Conservation (phyloP, 192 early-diverging fungal species). For the Entomortierella chlamydospora region DNA sequence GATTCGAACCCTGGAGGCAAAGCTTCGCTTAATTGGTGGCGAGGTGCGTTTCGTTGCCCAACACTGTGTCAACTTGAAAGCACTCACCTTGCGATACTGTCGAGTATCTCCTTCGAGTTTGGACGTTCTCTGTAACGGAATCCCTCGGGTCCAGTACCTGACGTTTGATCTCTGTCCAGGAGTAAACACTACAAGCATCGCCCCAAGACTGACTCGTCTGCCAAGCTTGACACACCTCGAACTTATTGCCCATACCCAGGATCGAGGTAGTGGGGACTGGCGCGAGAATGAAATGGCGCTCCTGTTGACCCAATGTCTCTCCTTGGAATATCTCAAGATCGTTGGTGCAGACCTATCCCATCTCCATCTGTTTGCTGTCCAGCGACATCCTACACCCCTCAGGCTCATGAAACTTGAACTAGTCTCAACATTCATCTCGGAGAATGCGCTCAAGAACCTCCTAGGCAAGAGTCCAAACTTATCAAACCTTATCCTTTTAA, state of each 20-base stretch:
- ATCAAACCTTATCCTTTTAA: constrained; percentile 10
- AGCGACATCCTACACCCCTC: background rate
- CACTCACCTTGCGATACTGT: constrained; percentile 13
- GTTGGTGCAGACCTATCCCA: constrained; percentile 39
- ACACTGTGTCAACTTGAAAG: constrained; percentile 26
- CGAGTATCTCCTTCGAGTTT: constrained; percentile 25
- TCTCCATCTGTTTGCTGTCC: constrained; percentile 21
- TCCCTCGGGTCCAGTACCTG: constrained; percentile 14
- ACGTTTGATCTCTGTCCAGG: constrained; percentile 31
- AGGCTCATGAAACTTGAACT: constrained; percentile 5
- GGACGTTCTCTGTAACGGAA: constrained; percentile 36
- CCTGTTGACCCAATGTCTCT: constrained; percentile 17
- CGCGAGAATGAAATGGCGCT: constrained; percentile 33
- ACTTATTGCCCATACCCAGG: constrained; percentile 28
- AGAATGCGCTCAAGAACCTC: constrained; percentile 21
- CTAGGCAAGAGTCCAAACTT: constrained; percentile 22
- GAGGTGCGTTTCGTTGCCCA: constrained; percentile 49
- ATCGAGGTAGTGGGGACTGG: constrained; percentile 46
- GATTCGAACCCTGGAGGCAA: constrained; percentile 30
- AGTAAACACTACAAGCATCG: constrained; percentile 36
- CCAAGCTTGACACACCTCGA: constrained; percentile 15
- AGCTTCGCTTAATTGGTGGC: constrained; percentile 23
- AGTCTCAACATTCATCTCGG: constrained; percentile 35
- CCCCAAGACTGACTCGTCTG: constrained; percentile 10
- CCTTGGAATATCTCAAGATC: constrained; percentile 20